phyloP scores from a whole-genome alignment of 1,139 yeast species.

The Yamadazyma jaroonii region DNA sequence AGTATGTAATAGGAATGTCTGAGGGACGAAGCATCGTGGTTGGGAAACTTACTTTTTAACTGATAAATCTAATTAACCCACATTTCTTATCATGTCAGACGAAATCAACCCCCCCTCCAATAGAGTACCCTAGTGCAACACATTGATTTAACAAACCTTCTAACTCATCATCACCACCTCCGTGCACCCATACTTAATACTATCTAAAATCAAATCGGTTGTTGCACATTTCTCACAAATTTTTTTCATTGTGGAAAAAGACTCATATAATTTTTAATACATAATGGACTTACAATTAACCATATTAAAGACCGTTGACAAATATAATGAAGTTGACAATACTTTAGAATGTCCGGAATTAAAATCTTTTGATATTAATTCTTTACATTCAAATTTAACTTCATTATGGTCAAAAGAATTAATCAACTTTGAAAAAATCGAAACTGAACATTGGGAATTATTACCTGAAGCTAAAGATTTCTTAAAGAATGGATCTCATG shows the following conservation, averaged over 20 bases:
- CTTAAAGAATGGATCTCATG: conserved; percentile 82
- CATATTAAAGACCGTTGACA: conserved; percentile 62
- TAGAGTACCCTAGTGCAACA: no score
- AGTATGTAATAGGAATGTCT: no score
- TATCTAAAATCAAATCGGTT: background rate
- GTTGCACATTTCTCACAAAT: conserved; percentile 1
- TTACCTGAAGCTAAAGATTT: conserved; percentile 84
- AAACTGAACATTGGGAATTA: conserved; percentile 71
- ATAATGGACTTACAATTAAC: conserved; percentile 57
- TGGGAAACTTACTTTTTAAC: no score
- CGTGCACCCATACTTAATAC: background rate
- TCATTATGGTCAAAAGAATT: conserved; percentile 84
- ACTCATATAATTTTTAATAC: conserved; percentile 1
- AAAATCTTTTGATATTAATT: conserved; percentile 33
- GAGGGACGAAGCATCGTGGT: no score
- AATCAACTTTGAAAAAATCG: conserved; percentile 72
- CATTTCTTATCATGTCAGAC: no score
- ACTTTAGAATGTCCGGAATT: conserved; percentile 56
- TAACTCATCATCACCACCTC: no score
- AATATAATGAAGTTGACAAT: conserved; percentile 52
- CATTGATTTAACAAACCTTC: no score
- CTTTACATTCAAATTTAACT: conserved; percentile 70
- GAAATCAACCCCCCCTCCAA: no score
- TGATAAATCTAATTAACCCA: no score
- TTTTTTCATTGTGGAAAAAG: background rate